These are phyloP conservation scores for Paraconiothyrium sp. DNA, from an alignment of 2,329 filamentous ascomycete genomes.

Conservation along the genomic window DNA sequence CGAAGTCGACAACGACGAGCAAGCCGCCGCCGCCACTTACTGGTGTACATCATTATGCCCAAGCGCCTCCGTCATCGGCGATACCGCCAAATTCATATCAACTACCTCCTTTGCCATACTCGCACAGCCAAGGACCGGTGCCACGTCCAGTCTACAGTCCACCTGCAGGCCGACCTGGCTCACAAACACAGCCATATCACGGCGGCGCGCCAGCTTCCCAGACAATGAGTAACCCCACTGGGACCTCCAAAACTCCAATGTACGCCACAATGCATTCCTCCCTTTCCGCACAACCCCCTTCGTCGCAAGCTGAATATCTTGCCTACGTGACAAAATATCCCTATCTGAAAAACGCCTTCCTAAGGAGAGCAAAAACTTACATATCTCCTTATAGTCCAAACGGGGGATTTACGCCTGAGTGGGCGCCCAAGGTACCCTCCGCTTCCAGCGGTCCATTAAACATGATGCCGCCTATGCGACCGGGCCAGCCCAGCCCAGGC, in stretches of 20 bases:
- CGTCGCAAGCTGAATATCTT: constrained; percentile 50
- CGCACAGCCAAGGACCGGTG: constrained; percentile 28
- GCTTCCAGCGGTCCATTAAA: constrained; percentile 21
- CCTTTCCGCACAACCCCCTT: constrained; percentile 48
- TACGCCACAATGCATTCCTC: constrained; percentile 48
- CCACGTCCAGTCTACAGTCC: constrained; percentile 24
- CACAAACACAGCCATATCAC: constrained; percentile 41
- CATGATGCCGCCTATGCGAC: constrained; percentile 27
- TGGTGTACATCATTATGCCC: constrained; percentile 41
- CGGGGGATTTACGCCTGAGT: constrained; percentile 53
- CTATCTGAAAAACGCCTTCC: constrained; percentile 57
- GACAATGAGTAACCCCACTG: constrained; percentile 40
- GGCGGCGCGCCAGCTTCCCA: constrained; percentile 44
- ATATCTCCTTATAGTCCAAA: constrained; percentile 57
- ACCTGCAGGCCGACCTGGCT: constrained; percentile 24
- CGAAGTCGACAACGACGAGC: constrained; percentile 35
- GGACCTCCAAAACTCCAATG: constrained; percentile 49
- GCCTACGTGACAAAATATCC: constrained; percentile 56
- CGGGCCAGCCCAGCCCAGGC: constrained; percentile 21
- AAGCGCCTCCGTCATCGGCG: constrained; percentile 28
- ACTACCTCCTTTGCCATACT: constrained; percentile 33
- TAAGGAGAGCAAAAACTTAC: constrained; percentile 57
- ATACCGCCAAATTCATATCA: constrained; percentile 40
- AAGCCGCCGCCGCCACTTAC: constrained; percentile 28
- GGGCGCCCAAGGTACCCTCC: constrained; percentile 42